A percentile compares a stretch with the other conserved stretches of the same genome.
phyloP scores from a whole-genome alignment of 257 asterid species.

The Perilla frutescens region DNA sequence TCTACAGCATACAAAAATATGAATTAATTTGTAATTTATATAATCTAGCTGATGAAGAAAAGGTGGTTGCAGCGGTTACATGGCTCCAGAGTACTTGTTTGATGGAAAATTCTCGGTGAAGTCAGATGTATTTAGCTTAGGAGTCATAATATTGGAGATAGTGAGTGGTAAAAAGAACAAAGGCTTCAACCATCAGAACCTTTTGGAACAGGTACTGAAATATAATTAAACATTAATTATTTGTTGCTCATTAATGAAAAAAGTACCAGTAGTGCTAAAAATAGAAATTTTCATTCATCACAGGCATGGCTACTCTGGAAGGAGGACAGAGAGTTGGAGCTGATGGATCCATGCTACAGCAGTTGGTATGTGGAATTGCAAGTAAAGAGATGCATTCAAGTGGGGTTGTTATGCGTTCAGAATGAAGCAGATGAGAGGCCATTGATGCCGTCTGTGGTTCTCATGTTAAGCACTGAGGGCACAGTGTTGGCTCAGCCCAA shows the following conservation, averaged over 20 bases:
- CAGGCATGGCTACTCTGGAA: background rate
- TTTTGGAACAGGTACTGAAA: conserved; percentile 15
- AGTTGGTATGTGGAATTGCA: background rate
- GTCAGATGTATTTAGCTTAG: conserved; percentile 33
- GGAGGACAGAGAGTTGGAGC: background rate
- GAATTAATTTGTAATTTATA: too few relatives aligned
- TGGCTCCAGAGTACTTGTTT: conserved; percentile 30
- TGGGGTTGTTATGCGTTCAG: conserved; percentile 24
- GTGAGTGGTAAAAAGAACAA: conserved; percentile 28
- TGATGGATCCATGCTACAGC: background rate
- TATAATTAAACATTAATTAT: too few relatives aligned
- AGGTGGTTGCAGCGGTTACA: conserved; percentile 8
- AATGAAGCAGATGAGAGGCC: conserved; percentile 30
- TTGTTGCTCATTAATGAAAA: too few relatives aligned
- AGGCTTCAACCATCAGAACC: conserved; percentile 9
- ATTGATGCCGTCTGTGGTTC: conserved; percentile 14
- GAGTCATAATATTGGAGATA: conserved; percentile 33
- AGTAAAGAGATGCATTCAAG: conserved; percentile 34
- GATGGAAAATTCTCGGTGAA: conserved; percentile 16
- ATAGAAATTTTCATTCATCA: background rate
- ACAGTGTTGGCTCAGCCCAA: background rate
- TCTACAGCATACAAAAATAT: background rate
- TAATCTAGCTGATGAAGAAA: background rate
- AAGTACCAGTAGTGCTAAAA: too few relatives aligned
- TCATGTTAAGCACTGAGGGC: conserved; percentile 1